Conservation (phyloP, 106 monocot species). For the Dioscorea dumetorum region DNA sequence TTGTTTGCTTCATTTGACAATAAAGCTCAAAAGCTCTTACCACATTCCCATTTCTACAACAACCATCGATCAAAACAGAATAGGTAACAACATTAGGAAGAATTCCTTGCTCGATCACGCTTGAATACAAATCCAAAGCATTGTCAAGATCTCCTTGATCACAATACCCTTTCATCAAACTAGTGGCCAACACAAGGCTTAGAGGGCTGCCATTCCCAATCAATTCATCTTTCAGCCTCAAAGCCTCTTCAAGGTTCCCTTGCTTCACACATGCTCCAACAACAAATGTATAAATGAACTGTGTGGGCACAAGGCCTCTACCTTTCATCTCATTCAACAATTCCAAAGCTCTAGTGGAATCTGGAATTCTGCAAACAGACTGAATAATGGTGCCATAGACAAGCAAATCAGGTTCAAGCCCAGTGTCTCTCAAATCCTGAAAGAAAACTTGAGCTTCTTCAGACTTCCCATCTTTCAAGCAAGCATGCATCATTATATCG, state of each 20-base stretch:
- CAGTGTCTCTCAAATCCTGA: slow-evolving; percentile 18
- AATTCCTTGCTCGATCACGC: slow-evolving; percentile 23
- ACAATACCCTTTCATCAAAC: slow-evolving; percentile 51
- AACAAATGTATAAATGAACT: slow-evolving; percentile 27
- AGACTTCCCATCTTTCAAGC: slow-evolving; percentile 37
- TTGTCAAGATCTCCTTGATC: slow-evolving; percentile 23
- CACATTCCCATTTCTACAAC: slow-evolving; percentile 27
- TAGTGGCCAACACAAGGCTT: slow-evolving; percentile 33
- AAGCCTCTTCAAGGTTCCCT: slow-evolving; percentile 43
- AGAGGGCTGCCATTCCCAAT: slow-evolving; percentile 13
- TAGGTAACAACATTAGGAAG: slow-evolving; percentile 39
- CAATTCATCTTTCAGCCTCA: slow-evolving; percentile 54
- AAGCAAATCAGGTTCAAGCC: slow-evolving; percentile 29
- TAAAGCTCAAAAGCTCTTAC: slow-evolving; percentile 56
- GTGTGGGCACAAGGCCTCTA: slow-evolving; percentile 24
- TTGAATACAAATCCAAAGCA: slow-evolving; percentile 31
- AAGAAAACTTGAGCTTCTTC: slow-evolving; percentile 34
- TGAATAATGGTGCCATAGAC: slow-evolving; percentile 28
- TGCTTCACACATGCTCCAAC: slow-evolving; percentile 50
- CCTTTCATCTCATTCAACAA: slow-evolving; percentile 40
- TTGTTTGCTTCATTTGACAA: slow-evolving; percentile 36
- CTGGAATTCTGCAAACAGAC: slow-evolving; percentile 29
- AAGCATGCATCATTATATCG: slow-evolving; percentile 45
- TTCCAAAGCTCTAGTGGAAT: slow-evolving; percentile 33
- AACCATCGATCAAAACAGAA: slow-evolving; percentile 48